Conservation (phyloP, 2,329 filamentous ascomycete species). For the Fusarium zealandicum region DNA sequence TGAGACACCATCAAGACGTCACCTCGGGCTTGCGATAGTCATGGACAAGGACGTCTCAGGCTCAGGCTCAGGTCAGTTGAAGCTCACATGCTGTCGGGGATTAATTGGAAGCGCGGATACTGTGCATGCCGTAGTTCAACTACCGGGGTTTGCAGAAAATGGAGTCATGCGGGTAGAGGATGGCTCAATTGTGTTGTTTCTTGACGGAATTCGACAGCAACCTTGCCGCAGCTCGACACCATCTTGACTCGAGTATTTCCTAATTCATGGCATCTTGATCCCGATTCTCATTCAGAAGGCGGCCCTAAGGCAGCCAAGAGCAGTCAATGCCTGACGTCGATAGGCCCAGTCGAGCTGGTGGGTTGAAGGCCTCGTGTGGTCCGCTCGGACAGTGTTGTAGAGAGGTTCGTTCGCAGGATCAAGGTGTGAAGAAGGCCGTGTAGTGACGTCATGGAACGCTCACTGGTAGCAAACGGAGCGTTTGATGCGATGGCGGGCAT, state of each 20-base stretch:
- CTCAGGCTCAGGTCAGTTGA: not conserved
- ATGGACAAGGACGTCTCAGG: conserved; percentile 18
- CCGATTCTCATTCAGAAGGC: conserved; percentile 18
- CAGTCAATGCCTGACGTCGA: conserved; percentile 22
- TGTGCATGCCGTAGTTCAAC: not conserved
- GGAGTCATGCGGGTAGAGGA: not conserved
- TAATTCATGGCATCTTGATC: conserved; percentile 24
- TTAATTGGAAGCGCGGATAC: conserved; percentile 5
- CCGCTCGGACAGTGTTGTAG: not conserved
- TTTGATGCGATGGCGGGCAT: conserved; percentile 30
- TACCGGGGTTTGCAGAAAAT: not conserved
- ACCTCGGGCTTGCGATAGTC: conserved; percentile 18
- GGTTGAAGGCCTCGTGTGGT: not conserved
- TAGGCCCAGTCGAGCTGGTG: not conserved
- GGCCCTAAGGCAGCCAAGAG: not conserved
- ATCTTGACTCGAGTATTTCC: conserved; percentile 20
- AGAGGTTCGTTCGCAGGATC: not conserved
- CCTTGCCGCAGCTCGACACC: conserved; percentile 21
- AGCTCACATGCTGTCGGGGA: conserved; percentile 25
- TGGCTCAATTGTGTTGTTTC: not conserved
- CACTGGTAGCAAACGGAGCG: conserved; percentile 26
- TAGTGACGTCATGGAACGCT: conserved; percentile 40
- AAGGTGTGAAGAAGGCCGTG: not conserved
- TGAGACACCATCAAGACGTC: conserved; percentile 34
- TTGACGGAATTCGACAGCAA: conserved; percentile 2